These are phyloP conservation scores for Lactifluus pinguis DNA, from an alignment of 768 basidiomycete genomes.

Conservation along the genomic window DNA sequence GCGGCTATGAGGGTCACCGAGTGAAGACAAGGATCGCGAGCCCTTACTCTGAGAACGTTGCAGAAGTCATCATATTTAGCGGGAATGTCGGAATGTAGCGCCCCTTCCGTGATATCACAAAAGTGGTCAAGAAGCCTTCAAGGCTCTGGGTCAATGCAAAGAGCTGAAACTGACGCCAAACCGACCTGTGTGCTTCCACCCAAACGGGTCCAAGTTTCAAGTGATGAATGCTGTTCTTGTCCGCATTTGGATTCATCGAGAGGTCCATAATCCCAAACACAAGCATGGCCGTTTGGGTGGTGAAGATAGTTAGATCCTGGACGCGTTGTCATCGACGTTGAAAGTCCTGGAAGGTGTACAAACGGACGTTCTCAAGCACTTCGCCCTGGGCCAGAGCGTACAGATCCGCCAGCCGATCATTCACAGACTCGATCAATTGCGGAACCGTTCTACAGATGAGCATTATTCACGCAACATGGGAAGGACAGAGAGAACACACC, in stretches of 20 bases:
- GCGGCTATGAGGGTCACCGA: background rate
- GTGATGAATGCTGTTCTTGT: constrained; percentile 14
- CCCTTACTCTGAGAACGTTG: background rate
- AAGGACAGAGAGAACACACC: background rate
- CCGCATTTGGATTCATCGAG: background rate
- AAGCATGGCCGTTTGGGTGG: constrained; percentile 14
- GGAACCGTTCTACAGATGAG: constrained; percentile 3
- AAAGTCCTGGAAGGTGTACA: background rate
- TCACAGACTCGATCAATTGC: constrained; percentile 9
- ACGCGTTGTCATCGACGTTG: background rate
- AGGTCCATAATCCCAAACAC: constrained; percentile 13
- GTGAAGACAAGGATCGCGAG: background rate
- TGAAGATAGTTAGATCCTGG: constrained; percentile 3
- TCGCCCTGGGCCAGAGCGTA: constrained; percentile 12
- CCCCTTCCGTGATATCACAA: constrained; percentile 7
- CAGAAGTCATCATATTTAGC: constrained; percentile 3
- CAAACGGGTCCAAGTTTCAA: constrained; percentile 6
- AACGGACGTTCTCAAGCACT: constrained; percentile 13
- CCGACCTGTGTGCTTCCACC: constrained; percentile 1
- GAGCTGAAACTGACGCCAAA: background rate
- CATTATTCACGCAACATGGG: background rate
- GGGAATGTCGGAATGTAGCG: background rate
- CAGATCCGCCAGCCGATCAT: constrained; percentile 11
- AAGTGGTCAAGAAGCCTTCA: constrained; percentile 6
- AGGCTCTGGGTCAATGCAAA: background rate